These are phyloP conservation scores for Mrakiaceae sp. DNA, from an alignment of 1,284 basidiomycete species.

Conservation along the genomic window DNA sequence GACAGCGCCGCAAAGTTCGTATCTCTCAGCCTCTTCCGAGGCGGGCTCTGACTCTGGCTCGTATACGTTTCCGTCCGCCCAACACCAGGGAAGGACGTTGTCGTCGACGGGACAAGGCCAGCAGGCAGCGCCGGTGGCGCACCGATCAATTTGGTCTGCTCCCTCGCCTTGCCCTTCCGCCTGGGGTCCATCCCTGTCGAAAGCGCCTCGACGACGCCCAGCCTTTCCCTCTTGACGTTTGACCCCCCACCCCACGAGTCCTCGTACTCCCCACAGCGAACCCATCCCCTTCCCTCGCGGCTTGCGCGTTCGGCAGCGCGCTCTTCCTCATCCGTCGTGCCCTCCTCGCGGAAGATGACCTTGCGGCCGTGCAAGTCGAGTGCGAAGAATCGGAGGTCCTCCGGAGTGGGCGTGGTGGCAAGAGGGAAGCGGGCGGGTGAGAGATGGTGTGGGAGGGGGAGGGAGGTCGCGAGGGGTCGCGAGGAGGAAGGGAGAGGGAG, in stretches of 20 bases:
- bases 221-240: background rate
- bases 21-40: background rate
- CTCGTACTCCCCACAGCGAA: constrained; percentile 2
- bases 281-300: constrained; percentile 1
- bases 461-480: constrained; percentile 24
- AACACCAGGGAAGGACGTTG: too few species aligned
- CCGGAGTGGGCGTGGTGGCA: constrained; percentile 28
- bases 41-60: background rate
- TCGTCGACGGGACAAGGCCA: too few species aligned
- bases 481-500: constrained; percentile 29
- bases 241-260: background rate
- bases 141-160: too few species aligned
- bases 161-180: background rate
- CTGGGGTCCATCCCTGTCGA: background rate
- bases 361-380: constrained; percentile 28
- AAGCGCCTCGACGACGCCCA: constrained; percentile 8
- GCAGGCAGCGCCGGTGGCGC: too few species aligned
- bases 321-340: constrained; percentile 5
- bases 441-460: constrained; percentile 15
- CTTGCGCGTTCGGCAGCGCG: background rate
- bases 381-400: constrained; percentile 30
- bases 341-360: constrained; percentile 31
- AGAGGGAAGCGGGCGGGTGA: constrained; percentile 25
- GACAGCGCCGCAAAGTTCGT: background rate
- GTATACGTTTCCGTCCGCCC: too few species aligned